Conservation (phyloP, 768 basidiomycete genomes). For the Mycena epipterygia region DNA sequence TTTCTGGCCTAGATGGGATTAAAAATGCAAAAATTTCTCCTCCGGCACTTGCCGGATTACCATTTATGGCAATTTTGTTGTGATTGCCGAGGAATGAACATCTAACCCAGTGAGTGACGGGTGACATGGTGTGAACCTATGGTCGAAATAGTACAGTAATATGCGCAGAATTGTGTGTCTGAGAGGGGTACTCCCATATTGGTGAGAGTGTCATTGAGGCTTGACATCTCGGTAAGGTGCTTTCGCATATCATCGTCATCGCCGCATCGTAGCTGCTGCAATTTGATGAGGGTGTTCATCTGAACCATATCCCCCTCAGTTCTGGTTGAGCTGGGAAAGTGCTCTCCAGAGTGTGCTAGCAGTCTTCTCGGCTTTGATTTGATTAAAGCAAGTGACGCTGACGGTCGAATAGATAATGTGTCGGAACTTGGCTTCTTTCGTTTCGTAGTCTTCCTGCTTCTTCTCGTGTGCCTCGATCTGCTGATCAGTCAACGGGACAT, state of each 20-base stretch:
- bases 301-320: constrained; percentile 9
- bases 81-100: too few species aligned
- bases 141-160: too few species aligned
- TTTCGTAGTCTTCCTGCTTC: constrained; percentile 2
- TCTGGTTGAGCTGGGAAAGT: background rate
- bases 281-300: background rate
- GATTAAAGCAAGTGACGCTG: background rate
- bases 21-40: too few species aligned
- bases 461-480: background rate
- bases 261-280: constrained; percentile 8
- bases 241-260: background rate
- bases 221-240: background rate
- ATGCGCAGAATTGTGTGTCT: background rate
- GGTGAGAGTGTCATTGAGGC: background rate
- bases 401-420: background rate
- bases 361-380: background rate
- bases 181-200: background rate
- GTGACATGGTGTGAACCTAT: too few species aligned
- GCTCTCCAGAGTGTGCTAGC: background rate
- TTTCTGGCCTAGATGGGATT: too few species aligned
- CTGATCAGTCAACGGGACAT: background rate
- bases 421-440: background rate
- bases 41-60: too few species aligned
- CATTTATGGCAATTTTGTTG: too few species aligned
- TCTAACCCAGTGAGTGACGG: too few species aligned